Evolutionary conservation across 73 alveolate genomes (phyloP), one percentile per base, ranked within the genome.

Genomic region (Blepharisma stoltei): DNA sequence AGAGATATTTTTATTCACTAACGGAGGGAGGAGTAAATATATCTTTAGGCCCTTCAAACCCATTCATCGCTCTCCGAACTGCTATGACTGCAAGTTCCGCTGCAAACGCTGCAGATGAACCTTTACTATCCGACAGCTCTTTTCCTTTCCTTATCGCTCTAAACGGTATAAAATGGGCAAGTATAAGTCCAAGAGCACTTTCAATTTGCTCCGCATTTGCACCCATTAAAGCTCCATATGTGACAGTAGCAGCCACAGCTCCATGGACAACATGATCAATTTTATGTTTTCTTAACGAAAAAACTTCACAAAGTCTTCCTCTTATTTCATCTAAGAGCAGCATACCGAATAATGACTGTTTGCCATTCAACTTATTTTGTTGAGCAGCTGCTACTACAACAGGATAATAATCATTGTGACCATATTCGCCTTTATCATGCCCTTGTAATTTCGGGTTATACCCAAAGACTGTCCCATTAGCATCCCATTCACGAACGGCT

Each of bases 401-500:
- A 4, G 99, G 97, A 71, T 95, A 95, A 87, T 81, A 95, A 84
- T 95, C 99, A 80, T 95, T 95, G 81, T 95, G 99, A 43, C 99
- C 99, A 67, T 93, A 95, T 82, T 95, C 99, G 6, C 99, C 99
- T 27, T 97, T 95, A 53, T 83, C 9, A 6, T n/a, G 41, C n/a
- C 94, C 95, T 11, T 88, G 86, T n/a, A 80, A 67, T 44, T 78
- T 80, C 37, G 92, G 86, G 54, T 93, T 88, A 85, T 86, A 95
- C 32, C 99, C 99, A 81, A 95, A 95, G 77, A 93, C 97, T n/a
- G 99, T 95, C 44, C 99, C 99, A 71, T 95, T 95, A 52, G 99
- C 88, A 81, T 95, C 99, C 99, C 99, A 95, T 81, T 95, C 99
- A 70, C 99, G 85, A 46, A 95, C 99, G 6, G 97, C 97, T 14